Conservation (phyloP, 805 yeast genomes). For the Groenewaldozyma salmanticensis region DNA sequence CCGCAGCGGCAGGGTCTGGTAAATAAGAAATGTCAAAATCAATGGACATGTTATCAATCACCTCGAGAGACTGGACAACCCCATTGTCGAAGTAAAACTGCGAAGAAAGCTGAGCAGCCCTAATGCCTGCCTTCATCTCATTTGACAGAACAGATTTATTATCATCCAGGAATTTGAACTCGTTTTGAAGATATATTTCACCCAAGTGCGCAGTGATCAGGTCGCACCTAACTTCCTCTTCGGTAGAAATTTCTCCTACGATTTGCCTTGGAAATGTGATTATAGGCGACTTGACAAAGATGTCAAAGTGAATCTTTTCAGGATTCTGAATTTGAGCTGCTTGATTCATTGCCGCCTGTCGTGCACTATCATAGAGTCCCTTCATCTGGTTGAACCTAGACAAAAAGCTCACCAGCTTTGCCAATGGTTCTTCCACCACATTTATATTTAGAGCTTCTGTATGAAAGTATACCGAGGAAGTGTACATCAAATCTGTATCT, state of each 20-base stretch:
- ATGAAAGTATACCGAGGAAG: slow-evolving; percentile 48
- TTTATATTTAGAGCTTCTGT: slow-evolving; percentile 70
- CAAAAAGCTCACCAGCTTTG: slow-evolving; percentile 54
- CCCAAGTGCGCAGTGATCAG: slow-evolving; percentile 67
- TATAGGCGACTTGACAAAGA: slow-evolving; percentile 71
- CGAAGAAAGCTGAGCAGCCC: slow-evolving; percentile 63
- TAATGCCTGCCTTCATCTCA: slow-evolving; percentile 54
- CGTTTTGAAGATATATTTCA: slow-evolving; percentile 63
- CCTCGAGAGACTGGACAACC: slow-evolving; percentile 43
- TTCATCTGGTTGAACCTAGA: slow-evolving; percentile 79
- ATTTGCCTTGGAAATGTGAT: slow-evolving; percentile 59
- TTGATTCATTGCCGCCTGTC: slow-evolving; percentile 80
- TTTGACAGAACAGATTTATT: slow-evolving; percentile 33
- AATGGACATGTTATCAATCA: slow-evolving; percentile 58
- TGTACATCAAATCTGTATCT: slow-evolving; percentile 37
- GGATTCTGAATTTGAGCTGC: slow-evolving; percentile 50
- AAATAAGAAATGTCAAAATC: slow-evolving; percentile 49
- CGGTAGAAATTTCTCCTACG: slow-evolving; percentile 27
- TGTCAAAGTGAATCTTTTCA: slow-evolving; percentile 56
- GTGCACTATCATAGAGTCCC: slow-evolving; percentile 75
- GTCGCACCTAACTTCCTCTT: slow-evolving; percentile 39
- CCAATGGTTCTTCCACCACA: slow-evolving; percentile 73
- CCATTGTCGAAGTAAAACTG: slow-evolving; percentile 40
- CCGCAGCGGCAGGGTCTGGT: slow-evolving; percentile 21
- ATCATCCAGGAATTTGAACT: slow-evolving; percentile 32